Conservation (phyloP, 2,329 filamentous ascomycete species). For the Penicillium janthinellum region DNA sequence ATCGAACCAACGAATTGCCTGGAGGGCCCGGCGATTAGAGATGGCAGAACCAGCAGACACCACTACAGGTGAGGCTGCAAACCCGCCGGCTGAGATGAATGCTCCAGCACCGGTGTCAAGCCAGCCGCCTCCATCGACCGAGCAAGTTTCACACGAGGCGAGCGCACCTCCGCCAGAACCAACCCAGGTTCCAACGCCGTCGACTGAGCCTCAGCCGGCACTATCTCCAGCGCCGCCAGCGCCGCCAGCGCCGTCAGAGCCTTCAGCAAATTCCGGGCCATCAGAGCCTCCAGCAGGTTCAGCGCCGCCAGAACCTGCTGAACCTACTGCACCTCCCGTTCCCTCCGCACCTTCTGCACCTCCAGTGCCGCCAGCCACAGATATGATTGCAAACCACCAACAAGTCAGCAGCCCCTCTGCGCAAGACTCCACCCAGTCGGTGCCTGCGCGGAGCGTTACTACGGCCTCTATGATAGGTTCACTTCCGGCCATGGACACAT, state of each 20-base stretch:
- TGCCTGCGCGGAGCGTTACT: conserved; percentile 14
- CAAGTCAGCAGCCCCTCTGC: neutral
- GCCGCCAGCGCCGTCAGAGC: conserved; percentile 4
- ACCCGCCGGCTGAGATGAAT: conserved; percentile 18
- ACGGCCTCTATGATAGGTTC: conserved; percentile 24
- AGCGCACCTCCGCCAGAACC: conserved; percentile 15
- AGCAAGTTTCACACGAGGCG: conserved; percentile 15
- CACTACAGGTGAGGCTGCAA: conserved; percentile 22
- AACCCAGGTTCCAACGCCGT: conserved; percentile 4
- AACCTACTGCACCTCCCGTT: neutral
- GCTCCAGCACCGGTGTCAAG: conserved; percentile 17
- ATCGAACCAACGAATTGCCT: conserved; percentile 8
- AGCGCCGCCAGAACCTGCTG: neutral
- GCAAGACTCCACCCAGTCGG: neutral
- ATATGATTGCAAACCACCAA: conserved; percentile 2
- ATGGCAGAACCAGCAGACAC: conserved; percentile 28
- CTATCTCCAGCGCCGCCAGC: neutral
- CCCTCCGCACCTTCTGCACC: neutral
- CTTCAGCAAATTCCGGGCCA: neutral
- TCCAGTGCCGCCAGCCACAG: neutral
- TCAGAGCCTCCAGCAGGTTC: neutral
- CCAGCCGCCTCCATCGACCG: conserved; percentile 22
- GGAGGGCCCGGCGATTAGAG: conserved; percentile 14
- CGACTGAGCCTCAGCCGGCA: conserved; percentile 8
- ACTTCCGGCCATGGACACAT: conserved; percentile 28